phyloP scores from a whole-genome alignment of 2,329 filamentous ascomycete genomes.

The Sordariomycetes sp. region DNA sequence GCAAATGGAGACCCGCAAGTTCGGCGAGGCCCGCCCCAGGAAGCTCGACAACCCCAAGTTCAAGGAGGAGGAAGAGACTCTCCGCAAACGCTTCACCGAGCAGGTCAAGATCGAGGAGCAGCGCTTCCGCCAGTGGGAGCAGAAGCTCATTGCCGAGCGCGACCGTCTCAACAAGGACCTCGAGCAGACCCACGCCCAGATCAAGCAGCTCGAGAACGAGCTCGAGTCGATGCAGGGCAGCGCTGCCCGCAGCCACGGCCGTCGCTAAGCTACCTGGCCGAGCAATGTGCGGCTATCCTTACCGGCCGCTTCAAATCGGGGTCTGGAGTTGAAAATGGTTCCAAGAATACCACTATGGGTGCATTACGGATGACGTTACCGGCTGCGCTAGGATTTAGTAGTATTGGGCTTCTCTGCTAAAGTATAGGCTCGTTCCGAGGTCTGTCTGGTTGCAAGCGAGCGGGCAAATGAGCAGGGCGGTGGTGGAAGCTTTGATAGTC shows the following conservation, averaged over 20 bases:
- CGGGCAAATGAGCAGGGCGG: neutral
- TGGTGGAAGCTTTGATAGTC: slow-evolving; percentile 5
- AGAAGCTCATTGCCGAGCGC: slow-evolving; percentile 98
- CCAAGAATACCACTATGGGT: slow-evolving; percentile 17
- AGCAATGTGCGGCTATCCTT: neutral
- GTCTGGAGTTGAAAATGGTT: slow-evolving; percentile 24
- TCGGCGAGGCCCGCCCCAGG: slow-evolving; percentile 90
- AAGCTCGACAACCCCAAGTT: slow-evolving; percentile 99
- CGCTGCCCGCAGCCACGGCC: slow-evolving; percentile 83
- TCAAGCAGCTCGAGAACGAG: slow-evolving; percentile 86
- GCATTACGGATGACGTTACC: too few relatives aligned
- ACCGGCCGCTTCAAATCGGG: slow-evolving; percentile 17
- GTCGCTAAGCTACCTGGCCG: slow-evolving; percentile 52
- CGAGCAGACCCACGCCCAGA: slow-evolving; percentile 91
- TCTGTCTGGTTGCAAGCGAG: neutral
- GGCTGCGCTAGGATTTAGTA: too few relatives aligned
- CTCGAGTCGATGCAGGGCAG: slow-evolving; percentile 90
- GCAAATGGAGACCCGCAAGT: slow-evolving; percentile 99
- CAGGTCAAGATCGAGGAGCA: slow-evolving; percentile 99
- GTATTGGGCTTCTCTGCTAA: too few relatives aligned
- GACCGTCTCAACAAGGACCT: slow-evolving; percentile 99
- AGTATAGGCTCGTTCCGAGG: neutral
- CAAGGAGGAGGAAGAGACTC: slow-evolving; percentile 98
- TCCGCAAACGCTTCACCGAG: slow-evolving; percentile 98
- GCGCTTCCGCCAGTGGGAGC: slow-evolving; percentile 98